These are phyloP conservation scores for Nissolia schottii DNA, from an alignment of 306 rosid species.

Conservation along the genomic window DNA sequence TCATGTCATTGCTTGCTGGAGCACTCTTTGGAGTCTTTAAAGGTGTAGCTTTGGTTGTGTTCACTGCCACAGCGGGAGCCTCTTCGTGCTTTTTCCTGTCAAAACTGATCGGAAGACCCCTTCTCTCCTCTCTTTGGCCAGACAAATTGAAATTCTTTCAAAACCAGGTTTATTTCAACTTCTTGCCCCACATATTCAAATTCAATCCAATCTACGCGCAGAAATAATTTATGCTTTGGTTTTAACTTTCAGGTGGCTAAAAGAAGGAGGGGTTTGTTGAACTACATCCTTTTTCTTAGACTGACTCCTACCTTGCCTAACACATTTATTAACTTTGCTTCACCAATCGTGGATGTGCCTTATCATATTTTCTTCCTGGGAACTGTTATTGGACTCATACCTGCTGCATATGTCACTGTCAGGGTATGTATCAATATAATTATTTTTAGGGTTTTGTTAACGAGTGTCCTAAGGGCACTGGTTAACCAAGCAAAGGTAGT, in stretches of 20 bases:
- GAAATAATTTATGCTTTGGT: not conserved
- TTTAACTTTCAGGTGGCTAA: conserved; percentile 68
- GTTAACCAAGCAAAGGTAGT: too few relatives aligned
- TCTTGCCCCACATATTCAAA: not conserved
- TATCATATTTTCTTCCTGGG: conserved; percentile 77
- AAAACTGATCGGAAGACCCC: conserved; percentile 81
- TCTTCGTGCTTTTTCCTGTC: conserved; percentile 93
- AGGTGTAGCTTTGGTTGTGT: conserved; percentile 91
- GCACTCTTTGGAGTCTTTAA: conserved; percentile 84
- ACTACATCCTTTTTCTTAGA: conserved; percentile 95
- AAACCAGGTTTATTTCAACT: conserved; percentile 51
- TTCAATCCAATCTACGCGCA: not conserved
- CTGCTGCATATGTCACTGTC: conserved; percentile 94
- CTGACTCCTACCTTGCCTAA: conserved; percentile 93
- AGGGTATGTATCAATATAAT: conserved; percentile 44
- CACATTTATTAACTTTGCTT: conserved; percentile 90
- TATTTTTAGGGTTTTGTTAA: too few relatives aligned
- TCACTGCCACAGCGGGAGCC: conserved; percentile 93
- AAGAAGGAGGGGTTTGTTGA: conserved; percentile 70
- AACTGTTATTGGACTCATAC: conserved; percentile 82
- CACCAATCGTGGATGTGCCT: conserved; percentile 96
- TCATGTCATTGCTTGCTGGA: conserved; percentile 98
- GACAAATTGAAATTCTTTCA: conserved; percentile 81
- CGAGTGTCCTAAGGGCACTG: too few relatives aligned
- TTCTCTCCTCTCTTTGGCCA: conserved; percentile 77